A percentile compares a stretch with the other conserved stretches of the same genome.
Conservation (phyloP, 306 rosid species). For the Potentilla sterilis region DNA sequence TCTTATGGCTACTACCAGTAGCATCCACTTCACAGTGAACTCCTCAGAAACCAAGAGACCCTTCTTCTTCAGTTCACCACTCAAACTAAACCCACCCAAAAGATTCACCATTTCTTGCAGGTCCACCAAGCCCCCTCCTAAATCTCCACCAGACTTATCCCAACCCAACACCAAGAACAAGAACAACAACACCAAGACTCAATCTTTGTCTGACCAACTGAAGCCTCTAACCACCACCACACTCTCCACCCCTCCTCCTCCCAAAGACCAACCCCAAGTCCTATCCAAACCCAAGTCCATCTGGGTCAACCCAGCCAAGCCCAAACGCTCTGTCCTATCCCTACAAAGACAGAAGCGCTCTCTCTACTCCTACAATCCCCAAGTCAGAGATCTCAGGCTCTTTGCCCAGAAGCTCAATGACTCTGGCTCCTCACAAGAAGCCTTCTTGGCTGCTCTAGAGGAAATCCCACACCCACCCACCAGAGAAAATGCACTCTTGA, state of each 20-base stretch:
- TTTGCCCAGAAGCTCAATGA: conserved; percentile 63
- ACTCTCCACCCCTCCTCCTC: conserved; percentile 32
- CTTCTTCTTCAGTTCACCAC: conserved; percentile 42
- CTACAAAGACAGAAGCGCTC: conserved; percentile 67
- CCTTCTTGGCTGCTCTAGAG: conserved; percentile 49
- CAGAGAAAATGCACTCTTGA: conserved; percentile 62
- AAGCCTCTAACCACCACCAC: conserved; percentile 52
- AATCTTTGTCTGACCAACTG: conserved; percentile 81
- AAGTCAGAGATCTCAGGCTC: conserved; percentile 49
- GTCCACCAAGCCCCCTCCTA: conserved; percentile 43
- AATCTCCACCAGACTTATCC: conserved; percentile 34
- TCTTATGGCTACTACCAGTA: conserved; percentile 66
- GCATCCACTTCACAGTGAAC: conserved; percentile 45
- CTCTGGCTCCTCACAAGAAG: conserved; percentile 40
- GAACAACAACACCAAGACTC: conserved; percentile 28
- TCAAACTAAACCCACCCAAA: conserved; percentile 18
- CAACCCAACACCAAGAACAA: conserved; percentile 17
- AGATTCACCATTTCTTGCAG: conserved; percentile 38
- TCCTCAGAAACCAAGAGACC: conserved; percentile 44
- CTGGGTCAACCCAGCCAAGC: conserved; percentile 87
- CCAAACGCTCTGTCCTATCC: conserved; percentile 62
- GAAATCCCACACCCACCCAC: conserved; percentile 65
- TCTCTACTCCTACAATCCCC: conserved; percentile 54
- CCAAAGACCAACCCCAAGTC: conserved; percentile 38
- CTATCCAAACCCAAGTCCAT: conserved; percentile 71